Conservation (phyloP, 108 stramenopile genomes). For the Aurantiochytrium sp. region DNA sequence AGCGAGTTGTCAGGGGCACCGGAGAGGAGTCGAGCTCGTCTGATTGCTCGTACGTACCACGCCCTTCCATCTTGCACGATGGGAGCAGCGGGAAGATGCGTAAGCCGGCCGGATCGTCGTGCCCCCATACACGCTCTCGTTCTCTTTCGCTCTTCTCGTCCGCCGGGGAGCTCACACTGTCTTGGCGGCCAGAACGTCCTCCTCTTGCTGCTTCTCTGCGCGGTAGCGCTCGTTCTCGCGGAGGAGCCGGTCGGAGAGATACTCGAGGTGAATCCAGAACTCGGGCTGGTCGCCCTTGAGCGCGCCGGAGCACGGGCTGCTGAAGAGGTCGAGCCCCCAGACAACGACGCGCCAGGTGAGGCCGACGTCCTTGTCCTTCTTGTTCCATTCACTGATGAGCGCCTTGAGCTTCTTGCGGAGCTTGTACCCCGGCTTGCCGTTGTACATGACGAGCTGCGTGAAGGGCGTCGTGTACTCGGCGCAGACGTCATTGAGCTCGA, state of each 20-base stretch:
- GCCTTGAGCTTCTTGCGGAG: background rate
- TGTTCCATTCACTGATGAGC: background rate
- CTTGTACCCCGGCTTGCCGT: background rate
- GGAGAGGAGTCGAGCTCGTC: too few relatives aligned
- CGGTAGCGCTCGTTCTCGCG: background rate
- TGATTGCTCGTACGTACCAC: too few relatives aligned
- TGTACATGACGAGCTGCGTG: background rate
- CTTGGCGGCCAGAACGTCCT: background rate
- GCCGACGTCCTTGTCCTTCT: background rate
- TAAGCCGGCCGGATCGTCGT: too few relatives aligned
- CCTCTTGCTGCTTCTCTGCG: background rate
- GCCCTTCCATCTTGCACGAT: too few relatives aligned
- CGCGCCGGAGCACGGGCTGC: background rate
- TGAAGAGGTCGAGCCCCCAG: background rate
- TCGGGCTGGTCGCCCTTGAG: conserved; percentile 28
- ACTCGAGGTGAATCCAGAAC: conserved; percentile 23
- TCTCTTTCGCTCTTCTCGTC: too few relatives aligned
- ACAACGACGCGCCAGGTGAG: background rate
- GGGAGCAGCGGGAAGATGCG: too few relatives aligned
- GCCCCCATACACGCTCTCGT: too few relatives aligned
- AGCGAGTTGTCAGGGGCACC: too few relatives aligned
- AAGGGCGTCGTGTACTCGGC: conserved; percentile 8
- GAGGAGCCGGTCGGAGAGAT: background rate
- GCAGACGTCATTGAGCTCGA: conserved; percentile 10
- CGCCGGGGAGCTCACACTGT: background rate